Evolutionary conservation across 768 basidiomycete genomes (phyloP).

Genomic region (Russula sp.): DNA sequence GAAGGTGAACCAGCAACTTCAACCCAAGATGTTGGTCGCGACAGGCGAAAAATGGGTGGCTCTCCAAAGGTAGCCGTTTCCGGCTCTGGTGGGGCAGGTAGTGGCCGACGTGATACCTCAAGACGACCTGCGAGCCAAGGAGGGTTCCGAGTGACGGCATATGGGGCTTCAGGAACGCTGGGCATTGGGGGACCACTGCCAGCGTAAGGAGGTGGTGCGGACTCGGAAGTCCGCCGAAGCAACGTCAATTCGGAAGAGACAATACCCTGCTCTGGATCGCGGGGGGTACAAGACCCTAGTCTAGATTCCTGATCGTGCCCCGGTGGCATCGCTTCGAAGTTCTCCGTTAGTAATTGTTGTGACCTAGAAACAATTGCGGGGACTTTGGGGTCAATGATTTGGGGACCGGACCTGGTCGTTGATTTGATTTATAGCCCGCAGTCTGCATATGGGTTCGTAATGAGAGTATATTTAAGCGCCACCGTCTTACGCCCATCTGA

Average conservation of each 20-base stretch:
- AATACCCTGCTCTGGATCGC: background rate
- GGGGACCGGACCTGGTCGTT: no score
- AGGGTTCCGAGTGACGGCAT: background rate
- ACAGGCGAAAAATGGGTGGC: no score
- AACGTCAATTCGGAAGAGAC: background rate
- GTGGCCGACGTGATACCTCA: background rate
- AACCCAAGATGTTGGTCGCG: background rate
- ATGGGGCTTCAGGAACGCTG: background rate
- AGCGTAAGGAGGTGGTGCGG: constrained; percentile 1
- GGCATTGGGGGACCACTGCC: background rate
- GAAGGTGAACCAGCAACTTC: background rate
- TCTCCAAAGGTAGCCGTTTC: background rate
- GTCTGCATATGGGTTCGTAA: background rate
- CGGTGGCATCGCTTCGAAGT: background rate
- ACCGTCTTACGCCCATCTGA: background rate
- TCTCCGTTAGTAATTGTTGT: no score
- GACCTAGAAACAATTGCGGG: background rate
- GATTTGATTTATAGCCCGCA: background rate
- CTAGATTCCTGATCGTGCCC: background rate
- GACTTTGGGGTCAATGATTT: background rate
- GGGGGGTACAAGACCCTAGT: background rate
- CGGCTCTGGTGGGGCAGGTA: background rate
- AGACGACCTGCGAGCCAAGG: background rate
- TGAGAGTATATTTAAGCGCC: background rate
- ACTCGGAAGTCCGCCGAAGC: background rate